phyloP scores from a whole-genome alignment of 2,329 filamentous ascomycete species.

The Penicillium sp. region DNA sequence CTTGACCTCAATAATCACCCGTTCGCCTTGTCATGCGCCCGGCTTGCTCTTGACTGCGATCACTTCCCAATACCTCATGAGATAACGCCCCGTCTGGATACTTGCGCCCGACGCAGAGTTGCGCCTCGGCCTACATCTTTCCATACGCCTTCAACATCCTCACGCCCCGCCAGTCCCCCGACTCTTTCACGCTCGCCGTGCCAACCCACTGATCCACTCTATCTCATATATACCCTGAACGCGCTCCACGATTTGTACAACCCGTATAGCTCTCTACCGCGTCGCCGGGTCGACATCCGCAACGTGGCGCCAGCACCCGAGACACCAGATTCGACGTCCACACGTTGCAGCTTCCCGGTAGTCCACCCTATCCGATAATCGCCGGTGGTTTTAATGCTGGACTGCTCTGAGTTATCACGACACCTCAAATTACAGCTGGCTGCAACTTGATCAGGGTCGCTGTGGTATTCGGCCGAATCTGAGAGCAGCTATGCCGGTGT shows the following conservation, averaged over 20 bases:
- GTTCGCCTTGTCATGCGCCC: conserved; percentile 8
- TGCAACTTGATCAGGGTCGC: conserved; percentile 24
- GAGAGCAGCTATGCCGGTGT: conserved; percentile 34
- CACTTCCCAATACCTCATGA: not conserved
- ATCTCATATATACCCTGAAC: not conserved
- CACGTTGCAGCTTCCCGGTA: conserved; percentile 8
- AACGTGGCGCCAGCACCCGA: conserved; percentile 11
- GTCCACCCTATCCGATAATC: conserved; percentile 6
- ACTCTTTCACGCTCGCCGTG: conserved; percentile 3
- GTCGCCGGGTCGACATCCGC: conserved; percentile 13
- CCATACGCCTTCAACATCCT: not conserved
- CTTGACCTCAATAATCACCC: conserved; percentile 6
- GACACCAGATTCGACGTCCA: conserved; percentile 8
- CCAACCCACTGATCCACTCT: not conserved
- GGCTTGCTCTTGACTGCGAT: not conserved
- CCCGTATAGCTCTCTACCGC: not conserved
- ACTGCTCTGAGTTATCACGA: conserved; percentile 4
- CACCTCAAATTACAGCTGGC: conserved; percentile 18
- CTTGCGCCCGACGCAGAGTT: not conserved
- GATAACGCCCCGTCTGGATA: not conserved
- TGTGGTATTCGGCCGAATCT: conserved; percentile 19
- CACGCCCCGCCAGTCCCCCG: conserved; percentile 1
- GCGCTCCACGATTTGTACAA: not conserved
- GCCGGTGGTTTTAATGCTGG: conserved; percentile 26
- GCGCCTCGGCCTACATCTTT: not conserved